Base-by-base conservation (phyloP, 1,284 basidiomycete species). In the Cystobasidium pallidum region DNA sequence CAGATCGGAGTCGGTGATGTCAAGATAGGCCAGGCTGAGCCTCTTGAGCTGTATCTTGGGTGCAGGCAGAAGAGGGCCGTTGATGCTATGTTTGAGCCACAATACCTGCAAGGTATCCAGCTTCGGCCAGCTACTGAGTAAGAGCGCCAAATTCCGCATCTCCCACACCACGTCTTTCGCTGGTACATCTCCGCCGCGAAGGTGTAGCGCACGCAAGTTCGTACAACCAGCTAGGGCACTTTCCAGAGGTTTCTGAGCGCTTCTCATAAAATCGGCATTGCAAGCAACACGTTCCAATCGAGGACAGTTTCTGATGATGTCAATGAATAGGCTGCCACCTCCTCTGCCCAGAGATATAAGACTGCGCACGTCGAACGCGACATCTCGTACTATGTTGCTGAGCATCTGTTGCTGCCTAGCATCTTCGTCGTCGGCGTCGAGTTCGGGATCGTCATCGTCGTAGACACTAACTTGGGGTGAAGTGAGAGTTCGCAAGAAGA, bases 401-500 rank as follows among this genome's bases (percentile, higher is more conserved):
- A 77, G 67, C 17, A 41, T 43, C 41, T 76, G 73, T 54, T 58
- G 70, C 41, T 58, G 32, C 7, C 45, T 13, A 13, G 57, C 43
- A 19, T 62, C 70, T 43, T 72, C 61, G 28, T 71, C 68, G 15
- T 66, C 57, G 34, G 65, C 45, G 47, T 63, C 72, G 30, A 39
- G 70, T 24, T 66, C n/a, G n/a, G n/a, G n/a, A n/a, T n/a, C n/a
- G n/a, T n/a, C 73, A 36, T 61, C 41, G 11, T 67, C 58, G 43
- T 55, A 45, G n/a, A 47, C 64, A 26, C 49, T 57, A 6, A 54
- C 65, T 39, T 58, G 28, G 3, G 66, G 21, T 15, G 63, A 52
- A 2, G 39, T 49, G 21, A 78, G 64, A 13, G 75, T 64, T 4
- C 71, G 72, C 28, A 75, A 73, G 1, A 78, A 26, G 15, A 77